Base-by-base conservation (phyloP, 164 flowering plant genomes). In the Dillenia turbinata region DNA sequence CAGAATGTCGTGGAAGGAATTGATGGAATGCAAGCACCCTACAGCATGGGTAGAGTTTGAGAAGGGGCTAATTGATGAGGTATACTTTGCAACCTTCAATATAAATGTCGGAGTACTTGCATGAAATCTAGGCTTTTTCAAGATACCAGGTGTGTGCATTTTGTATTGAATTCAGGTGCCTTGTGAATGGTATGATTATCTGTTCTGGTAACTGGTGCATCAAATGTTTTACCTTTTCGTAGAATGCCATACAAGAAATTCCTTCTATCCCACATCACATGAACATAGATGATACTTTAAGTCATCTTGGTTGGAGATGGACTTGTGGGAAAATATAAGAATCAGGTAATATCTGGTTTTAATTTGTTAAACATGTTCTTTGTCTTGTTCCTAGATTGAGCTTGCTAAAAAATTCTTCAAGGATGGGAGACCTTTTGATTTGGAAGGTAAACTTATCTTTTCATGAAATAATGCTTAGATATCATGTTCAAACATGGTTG, bases 11-110 rank as follows among this genome's bases (percentile, higher is more conserved):
- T 43, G 89, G 64, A 71, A 91, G 76, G 97, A 91, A 67, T 76
- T 91, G 57, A 61, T 94, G 40, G 90, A 88, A 56, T 69, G 78
- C 79, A 88, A 91, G 79, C 92, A 94, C 63, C 99, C 99, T 43
- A 88, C 89, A 49, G 89, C 85, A 19, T 89, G 97, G 99, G 67
- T 79, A 54, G 96, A 94, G 72, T 94, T 94, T 63, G 99, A 94
- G 66, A 73, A 80, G 70, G 99, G 97, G 54, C 71, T 74, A 59
- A 89, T 94, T 73, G 56, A 80, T 71, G 99, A 94, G 99, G 99
- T 91, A 83, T 69, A 65, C 59, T 22, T 69, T 47, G 49, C 48
- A 59, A 54, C 43, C 44, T 9, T 57, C 22, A 49, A 0, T 26
- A 3, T 26, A 26, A 33, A 33, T 33, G 61, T 59, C 53, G 60